These are phyloP conservation scores for Lentinula aciculospora DNA, from an alignment of 768 basidiomycete genomes.

Conservation along the genomic window DNA sequence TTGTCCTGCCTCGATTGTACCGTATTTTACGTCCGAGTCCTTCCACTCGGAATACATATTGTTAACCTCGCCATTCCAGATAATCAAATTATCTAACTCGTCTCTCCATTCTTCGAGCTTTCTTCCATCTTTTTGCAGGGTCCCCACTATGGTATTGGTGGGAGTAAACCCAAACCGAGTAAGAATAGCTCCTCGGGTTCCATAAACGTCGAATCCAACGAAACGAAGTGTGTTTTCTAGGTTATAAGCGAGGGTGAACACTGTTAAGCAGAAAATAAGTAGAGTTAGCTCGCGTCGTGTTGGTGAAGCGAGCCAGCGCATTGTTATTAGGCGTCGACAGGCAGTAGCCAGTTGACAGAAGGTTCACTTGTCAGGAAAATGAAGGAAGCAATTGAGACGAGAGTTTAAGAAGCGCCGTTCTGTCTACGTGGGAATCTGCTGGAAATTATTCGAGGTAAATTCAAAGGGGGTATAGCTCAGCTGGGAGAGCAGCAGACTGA, in stretches of 20 bases:
- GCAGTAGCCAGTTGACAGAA: too few relatives aligned
- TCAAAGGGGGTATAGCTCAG: too few relatives aligned
- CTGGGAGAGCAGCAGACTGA: too few relatives aligned
- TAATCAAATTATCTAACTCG: constrained; percentile 54
- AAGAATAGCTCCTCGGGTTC: constrained; percentile 31
- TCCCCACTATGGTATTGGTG: constrained; percentile 14
- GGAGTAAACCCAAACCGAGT: constrained; percentile 33
- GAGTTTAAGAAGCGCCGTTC: too few relatives aligned
- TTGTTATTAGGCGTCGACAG: constrained; percentile 20
- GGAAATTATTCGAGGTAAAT: too few relatives aligned
- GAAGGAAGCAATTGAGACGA: too few relatives aligned
- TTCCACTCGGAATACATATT: constrained; percentile 39
- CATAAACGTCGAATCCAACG: constrained; percentile 38
- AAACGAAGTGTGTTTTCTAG: constrained; percentile 57
- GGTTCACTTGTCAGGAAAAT: not conserved
- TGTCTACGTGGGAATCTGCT: too few relatives aligned
- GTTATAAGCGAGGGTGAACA: constrained; percentile 72
- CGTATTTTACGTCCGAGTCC: constrained; percentile 50
- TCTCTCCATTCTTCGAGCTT: constrained; percentile 50
- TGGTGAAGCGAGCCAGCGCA: constrained; percentile 63
- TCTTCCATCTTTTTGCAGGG: constrained; percentile 41
- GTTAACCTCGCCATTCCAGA: constrained; percentile 48
- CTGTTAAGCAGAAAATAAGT: constrained; percentile 55
- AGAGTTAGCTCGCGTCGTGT: constrained; percentile 71
- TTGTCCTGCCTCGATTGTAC: constrained; percentile 45